phyloP scores from a whole-genome alignment of 2,329 filamentous ascomycete species.

The Apiospora malaysiana region DNA sequence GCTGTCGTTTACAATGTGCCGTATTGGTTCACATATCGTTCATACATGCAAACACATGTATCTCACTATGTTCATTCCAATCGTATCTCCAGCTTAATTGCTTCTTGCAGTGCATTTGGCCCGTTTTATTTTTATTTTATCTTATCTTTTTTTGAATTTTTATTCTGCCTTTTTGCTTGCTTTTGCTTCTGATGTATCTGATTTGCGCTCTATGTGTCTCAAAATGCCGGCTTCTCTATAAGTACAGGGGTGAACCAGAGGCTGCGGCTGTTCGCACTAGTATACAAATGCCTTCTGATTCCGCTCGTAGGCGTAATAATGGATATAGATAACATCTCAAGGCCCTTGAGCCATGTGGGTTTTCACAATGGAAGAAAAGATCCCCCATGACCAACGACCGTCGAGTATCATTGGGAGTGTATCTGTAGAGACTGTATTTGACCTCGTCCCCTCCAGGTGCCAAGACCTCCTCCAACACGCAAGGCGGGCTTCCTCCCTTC shows the following conservation, averaged over 20 bases:
- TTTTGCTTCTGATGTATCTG: neutral
- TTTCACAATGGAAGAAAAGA: neutral
- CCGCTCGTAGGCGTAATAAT: conserved; percentile 5
- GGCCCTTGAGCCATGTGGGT: neutral
- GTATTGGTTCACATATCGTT: too few species aligned
- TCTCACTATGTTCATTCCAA: too few species aligned
- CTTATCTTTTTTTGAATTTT: neutral
- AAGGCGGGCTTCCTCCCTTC: neutral
- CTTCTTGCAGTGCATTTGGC: neutral
- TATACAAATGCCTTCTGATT: conserved; percentile 21
- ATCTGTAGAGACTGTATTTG: conserved; percentile 23
- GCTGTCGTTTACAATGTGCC: too few species aligned
- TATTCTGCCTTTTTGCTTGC: neutral
- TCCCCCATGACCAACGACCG: neutral
- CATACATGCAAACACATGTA: too few species aligned
- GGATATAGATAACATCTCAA: conserved; percentile 3
- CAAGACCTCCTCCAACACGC: neutral
- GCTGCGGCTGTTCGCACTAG: conserved; percentile 14
- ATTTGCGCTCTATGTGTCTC: neutral
- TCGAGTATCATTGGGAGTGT: conserved; percentile 10
- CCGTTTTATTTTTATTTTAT: neutral
- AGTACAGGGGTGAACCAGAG: conserved; percentile 14
- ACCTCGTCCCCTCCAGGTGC: neutral
- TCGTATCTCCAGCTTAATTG: neutral
- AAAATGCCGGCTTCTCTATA: conserved; percentile 7